Evolutionary conservation across 2,329 filamentous ascomycete species (phyloP).

Genomic region (Colletotrichum australisinense): DNA sequence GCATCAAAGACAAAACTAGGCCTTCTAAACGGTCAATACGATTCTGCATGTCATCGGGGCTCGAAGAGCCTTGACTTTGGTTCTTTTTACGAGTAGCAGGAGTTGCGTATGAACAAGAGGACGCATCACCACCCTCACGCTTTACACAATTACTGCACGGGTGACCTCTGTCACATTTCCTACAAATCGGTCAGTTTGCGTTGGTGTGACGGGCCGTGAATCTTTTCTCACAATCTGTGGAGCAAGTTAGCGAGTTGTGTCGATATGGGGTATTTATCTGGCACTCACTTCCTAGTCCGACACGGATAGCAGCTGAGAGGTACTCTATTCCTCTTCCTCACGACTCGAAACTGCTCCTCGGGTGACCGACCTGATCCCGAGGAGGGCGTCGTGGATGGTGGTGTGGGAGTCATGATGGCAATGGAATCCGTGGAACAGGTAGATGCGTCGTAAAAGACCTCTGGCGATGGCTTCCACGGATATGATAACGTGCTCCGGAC

Average conservation of each 20-base stretch:
- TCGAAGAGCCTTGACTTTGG: constrained; percentile 69
- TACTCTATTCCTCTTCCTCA: constrained; percentile 91
- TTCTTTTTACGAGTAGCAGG: constrained; percentile 79
- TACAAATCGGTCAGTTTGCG: constrained; percentile 49
- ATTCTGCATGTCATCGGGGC: constrained; percentile 97
- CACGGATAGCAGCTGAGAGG: constrained; percentile 93
- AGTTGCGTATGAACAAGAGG: constrained; percentile 86
- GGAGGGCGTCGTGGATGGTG: constrained; percentile 82
- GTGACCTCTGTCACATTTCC: constrained; percentile 93
- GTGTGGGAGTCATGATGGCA: constrained; percentile 77
- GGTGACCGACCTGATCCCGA: constrained; percentile 78
- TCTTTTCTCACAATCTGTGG: constrained; percentile 49
- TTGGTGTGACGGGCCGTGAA: neutral
- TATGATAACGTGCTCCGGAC: neutral
- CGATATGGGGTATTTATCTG: neutral
- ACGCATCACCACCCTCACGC: constrained; percentile 83
- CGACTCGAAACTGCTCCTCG: constrained; percentile 86
- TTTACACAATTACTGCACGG: constrained; percentile 97
- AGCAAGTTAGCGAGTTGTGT: constrained; percentile 37
- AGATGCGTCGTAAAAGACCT: neutral
- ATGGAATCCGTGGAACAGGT: neutral
- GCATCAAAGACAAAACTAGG: constrained; percentile 93
- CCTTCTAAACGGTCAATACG: constrained; percentile 95
- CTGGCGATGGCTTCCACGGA: constrained; percentile 5
- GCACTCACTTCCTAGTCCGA: constrained; percentile 84